Base-by-base conservation (phyloP, 2,329 filamentous ascomycete species). In the Pseudocercospora fuligena region DNA sequence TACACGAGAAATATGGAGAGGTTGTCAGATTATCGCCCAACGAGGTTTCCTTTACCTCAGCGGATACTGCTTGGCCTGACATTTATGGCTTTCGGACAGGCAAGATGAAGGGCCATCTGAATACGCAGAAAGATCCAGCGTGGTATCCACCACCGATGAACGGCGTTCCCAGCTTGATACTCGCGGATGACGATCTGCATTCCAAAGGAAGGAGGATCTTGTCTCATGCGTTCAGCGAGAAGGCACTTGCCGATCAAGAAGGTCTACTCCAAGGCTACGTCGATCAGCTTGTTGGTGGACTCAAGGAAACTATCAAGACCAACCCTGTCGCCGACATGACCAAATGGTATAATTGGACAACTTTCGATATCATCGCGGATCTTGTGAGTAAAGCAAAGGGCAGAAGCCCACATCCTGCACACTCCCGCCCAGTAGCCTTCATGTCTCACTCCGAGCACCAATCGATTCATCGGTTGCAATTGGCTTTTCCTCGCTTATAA, bases 21-120 rank as follows among this genome's bases (percentile, higher is more conserved):
- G 80, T 78, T 2, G 80, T 83, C 0, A 77, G 82, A 8, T 66
- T 83, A 5, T 73, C 76, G 0, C 82, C 82, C 0, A 77, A 76
- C 29, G 80, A 83, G 65, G 65, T 83, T 0, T 82, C 81, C 1
- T 82, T 82, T 72, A 82, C 76, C 60, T 77, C 78, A 2, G 78
- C 73, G n/a, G 80, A 82, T 1, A 79, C 77, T 1, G 80, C 80
- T 1, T 82, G 79, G 77, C 76, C 76, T 58, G 81, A 82, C 29
- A 80, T 83, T 40, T 82, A 82, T 67, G 81, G 80, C 23, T 73
- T 73, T 57, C 68, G 73, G 7, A 73, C 73, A 0, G 78, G 79
- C 23, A 79, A 79, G 64, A 36, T 70, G 72, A 79, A 73, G 74
- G 77, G 65, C 29, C 75, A 77, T 1, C 63, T 69, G 16, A 66